phyloP scores from a whole-genome alignment of 257 asterid genomes.

The Fraxinus pennsylvanica region DNA sequence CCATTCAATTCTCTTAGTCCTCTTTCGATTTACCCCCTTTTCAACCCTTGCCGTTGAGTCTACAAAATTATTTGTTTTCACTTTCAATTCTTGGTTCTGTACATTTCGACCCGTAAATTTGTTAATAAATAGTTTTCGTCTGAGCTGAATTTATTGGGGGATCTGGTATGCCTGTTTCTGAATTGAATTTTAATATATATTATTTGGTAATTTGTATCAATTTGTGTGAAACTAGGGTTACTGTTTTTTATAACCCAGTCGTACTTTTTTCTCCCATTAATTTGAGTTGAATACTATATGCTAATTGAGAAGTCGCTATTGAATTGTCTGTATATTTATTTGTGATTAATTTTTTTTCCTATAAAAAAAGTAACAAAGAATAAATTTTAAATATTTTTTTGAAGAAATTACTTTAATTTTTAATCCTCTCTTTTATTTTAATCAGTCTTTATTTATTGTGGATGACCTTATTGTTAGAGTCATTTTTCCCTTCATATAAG shows the following conservation, averaged over 20 bases:
- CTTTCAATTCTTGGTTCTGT: constrained; percentile 44
- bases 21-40: constrained; percentile 41
- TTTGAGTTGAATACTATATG: constrained; percentile 3
- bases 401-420: neutral
- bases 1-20: constrained; percentile 33
- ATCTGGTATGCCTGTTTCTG: constrained; percentile 36
- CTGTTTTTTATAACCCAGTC: constrained; percentile 33
- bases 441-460: neutral
- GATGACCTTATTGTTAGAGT: neutral
- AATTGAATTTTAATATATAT: constrained; percentile 31
- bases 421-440: neutral
- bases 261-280: constrained; percentile 4
- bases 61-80: constrained; percentile 43
- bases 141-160: constrained; percentile 49
- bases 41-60: constrained; percentile 14
- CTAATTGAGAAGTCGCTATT: constrained; percentile 13
- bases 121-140: constrained; percentile 12
- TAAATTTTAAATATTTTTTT: neutral
- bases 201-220: neutral
- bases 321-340: neutral
- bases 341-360: neutral
- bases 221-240: constrained; percentile 45
- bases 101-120: constrained; percentile 25
- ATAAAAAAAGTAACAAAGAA: neutral
- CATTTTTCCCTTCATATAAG: neutral